Evolutionary conservation across 1,284 basidiomycete genomes (phyloP).

Genomic region (Abortiporus biennis): DNA sequence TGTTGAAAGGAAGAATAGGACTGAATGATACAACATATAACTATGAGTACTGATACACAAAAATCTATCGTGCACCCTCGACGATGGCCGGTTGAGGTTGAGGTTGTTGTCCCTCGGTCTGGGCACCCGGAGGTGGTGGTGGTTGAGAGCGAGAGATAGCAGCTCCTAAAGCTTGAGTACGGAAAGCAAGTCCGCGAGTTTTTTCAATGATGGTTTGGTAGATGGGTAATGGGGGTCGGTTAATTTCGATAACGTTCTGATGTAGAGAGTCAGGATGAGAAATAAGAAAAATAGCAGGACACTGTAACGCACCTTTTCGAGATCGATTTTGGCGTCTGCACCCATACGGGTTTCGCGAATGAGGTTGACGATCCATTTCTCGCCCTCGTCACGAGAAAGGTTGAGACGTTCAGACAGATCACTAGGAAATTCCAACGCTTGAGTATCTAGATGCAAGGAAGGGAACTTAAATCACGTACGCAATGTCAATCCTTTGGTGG

Average conservation of each 20-base stretch:
- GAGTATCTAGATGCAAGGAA: slow-evolving; percentile 1
- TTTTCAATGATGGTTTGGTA: slow-evolving; percentile 97
- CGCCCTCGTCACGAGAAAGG: slow-evolving; percentile 88
- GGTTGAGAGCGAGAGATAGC: slow-evolving; percentile 62
- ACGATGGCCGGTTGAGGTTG: slow-evolving; percentile 8
- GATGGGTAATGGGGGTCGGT: slow-evolving; percentile 83
- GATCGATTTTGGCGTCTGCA: slow-evolving; percentile 93
- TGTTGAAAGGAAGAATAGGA: too few species aligned
- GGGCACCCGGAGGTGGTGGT: slow-evolving; percentile 15
- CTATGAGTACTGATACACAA: too few species aligned
- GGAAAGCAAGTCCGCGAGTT: slow-evolving; percentile 86
- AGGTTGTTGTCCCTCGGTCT: not conserved
- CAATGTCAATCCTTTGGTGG: slow-evolving; percentile 94
- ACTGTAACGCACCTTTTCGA: slow-evolving; percentile 69
- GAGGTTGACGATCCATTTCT: slow-evolving; percentile 99
- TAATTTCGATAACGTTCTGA: slow-evolving; percentile 94
- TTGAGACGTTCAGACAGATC: slow-evolving; percentile 93
- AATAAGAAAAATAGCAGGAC: slow-evolving; percentile 3
- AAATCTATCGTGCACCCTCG: slow-evolving; percentile 10
- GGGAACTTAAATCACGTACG: slow-evolving; percentile 40
- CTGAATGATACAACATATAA: too few species aligned
- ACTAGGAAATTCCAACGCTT: slow-evolving; percentile 30
- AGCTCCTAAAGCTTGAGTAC: slow-evolving; percentile 87
- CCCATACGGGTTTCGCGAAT: slow-evolving; percentile 96
- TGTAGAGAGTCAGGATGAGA: slow-evolving; percentile 6